phyloP scores from a whole-genome alignment of 2,329 filamentous ascomycete species.

The Alternaria sp. region DNA sequence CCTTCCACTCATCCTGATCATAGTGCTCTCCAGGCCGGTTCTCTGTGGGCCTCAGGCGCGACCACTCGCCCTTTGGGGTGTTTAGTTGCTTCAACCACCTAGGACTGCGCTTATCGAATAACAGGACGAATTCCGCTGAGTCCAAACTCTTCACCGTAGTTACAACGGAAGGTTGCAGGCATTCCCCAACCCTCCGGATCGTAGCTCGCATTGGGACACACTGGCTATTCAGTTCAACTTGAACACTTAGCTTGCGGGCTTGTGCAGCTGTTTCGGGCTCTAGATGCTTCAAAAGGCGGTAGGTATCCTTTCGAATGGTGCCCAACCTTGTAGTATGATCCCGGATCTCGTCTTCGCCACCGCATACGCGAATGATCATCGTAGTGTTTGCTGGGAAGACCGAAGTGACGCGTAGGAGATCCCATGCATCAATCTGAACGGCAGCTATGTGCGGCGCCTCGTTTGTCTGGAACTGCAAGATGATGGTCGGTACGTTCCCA shows the following conservation, averaged over 20 bases:
- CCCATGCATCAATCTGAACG: neutral
- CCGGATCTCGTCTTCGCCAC: fast-evolving
- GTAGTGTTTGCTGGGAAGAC: fast-evolving
- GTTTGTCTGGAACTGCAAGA: neutral
- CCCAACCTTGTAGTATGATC: neutral
- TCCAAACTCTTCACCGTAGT: fast-evolving
- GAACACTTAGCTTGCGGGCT: neutral
- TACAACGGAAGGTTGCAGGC: fast-evolving
- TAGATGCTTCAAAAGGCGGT: neutral
- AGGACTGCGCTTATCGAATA: neutral
- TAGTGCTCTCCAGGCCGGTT: too few species aligned
- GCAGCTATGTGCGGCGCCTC: neutral
- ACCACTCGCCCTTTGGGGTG: too few species aligned
- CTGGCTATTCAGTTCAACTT: neutral
- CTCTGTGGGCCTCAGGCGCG: too few species aligned
- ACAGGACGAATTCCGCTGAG: fast-evolving
- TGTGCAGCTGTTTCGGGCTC: neutral
- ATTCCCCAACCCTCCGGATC: fast-evolving
- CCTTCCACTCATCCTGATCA: too few species aligned
- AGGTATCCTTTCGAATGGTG: neutral
- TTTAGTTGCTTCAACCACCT: neutral
- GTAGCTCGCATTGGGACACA: neutral
- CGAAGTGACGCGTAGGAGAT: neutral
- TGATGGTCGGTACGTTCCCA: neutral
- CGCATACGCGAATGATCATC: neutral